Percentiles rank a stretch among this genome's conserved stretches.
Conservation (phyloP, 2,329 filamentous ascomycete species). For the Onygenales sp. region DNA sequence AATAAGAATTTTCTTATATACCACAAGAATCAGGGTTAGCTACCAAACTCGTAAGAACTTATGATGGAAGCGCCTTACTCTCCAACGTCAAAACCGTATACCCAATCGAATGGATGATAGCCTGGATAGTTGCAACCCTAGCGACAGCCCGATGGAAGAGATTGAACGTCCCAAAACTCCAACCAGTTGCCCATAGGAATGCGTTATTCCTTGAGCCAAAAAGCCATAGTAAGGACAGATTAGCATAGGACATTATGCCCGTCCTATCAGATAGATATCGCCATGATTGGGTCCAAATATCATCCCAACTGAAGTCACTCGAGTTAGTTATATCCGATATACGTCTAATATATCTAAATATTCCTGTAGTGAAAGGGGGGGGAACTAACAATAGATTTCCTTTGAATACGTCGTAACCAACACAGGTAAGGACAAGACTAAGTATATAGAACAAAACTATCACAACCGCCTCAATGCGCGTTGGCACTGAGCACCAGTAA, state of each 20-base stretch:
- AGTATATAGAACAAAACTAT: slow-evolving; percentile 37
- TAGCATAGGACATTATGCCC: slow-evolving; percentile 54
- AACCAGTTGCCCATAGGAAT: slow-evolving; percentile 57
- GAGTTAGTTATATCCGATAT: neutral
- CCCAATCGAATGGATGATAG: slow-evolving; percentile 52
- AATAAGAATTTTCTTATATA: slow-evolving; percentile 7
- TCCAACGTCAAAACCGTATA: slow-evolving; percentile 39
- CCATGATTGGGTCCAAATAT: slow-evolving; percentile 27
- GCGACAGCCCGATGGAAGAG: slow-evolving; percentile 60
- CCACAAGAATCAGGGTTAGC: neutral
- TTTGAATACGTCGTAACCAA: slow-evolving; percentile 36
- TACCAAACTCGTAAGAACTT: neutral
- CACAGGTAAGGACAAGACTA: slow-evolving; percentile 33
- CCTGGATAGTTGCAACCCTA: slow-evolving; percentile 51
- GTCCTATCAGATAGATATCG: slow-evolving; percentile 56
- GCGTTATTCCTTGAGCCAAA: slow-evolving; percentile 60
- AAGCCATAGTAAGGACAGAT: slow-evolving; percentile 56
- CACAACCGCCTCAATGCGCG: slow-evolving; percentile 37
- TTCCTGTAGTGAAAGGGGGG: no score
- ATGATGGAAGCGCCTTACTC: slow-evolving; percentile 3
- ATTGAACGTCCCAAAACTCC: slow-evolving; percentile 58
- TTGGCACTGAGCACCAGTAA: slow-evolving; percentile 39
- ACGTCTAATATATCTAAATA: neutral
- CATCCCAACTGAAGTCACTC: slow-evolving; percentile 7
- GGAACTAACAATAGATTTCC: slow-evolving; percentile 39